phyloP scores from a whole-genome alignment of 768 basidiomycete genomes.

The Boletales sp. region DNA sequence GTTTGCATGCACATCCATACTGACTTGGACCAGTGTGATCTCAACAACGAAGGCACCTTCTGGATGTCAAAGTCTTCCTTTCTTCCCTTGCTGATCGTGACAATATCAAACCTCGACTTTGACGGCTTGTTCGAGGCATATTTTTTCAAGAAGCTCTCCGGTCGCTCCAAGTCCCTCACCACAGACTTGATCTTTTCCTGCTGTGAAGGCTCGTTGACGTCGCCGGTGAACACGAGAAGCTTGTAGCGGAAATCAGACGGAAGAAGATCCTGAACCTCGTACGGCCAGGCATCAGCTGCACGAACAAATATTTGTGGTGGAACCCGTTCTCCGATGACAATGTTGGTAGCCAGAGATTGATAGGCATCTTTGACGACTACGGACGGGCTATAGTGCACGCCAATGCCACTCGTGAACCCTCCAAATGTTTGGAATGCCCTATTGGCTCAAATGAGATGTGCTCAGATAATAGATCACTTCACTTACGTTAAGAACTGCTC shows the following conservation, averaged over 20 bases:
- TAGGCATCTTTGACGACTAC: conserved; percentile 30
- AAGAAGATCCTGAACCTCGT: conserved; percentile 49
- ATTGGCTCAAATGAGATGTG: background rate
- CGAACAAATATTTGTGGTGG: conserved; percentile 45
- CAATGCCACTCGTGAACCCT: conserved; percentile 44
- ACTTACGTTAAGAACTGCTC: conserved; percentile 44
- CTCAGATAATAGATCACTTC: background rate
- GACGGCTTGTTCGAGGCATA: conserved; percentile 21
- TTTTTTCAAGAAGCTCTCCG: conserved; percentile 25
- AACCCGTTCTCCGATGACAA: conserved; percentile 50
- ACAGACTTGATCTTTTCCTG: conserved; percentile 20
- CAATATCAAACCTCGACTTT: conserved; percentile 28
- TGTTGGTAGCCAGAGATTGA: conserved; percentile 36
- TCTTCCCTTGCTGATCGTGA: conserved; percentile 25
- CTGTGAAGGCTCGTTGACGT: conserved; percentile 23
- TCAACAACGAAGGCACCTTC: conserved; percentile 30
- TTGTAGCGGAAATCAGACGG: conserved; percentile 49
- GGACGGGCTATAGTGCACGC: conserved; percentile 48
- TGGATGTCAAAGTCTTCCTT: conserved; percentile 34
- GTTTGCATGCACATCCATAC: conserved; percentile 1
- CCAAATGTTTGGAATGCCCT: conserved; percentile 47
- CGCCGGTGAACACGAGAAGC: conserved; percentile 44
- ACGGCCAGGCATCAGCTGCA: conserved; percentile 43
- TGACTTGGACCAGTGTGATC: conserved; percentile 43
- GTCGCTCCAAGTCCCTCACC: conserved; percentile 25